phyloP scores from a whole-genome alignment of 75 land plant species.

The Pinus taeda region DNA sequence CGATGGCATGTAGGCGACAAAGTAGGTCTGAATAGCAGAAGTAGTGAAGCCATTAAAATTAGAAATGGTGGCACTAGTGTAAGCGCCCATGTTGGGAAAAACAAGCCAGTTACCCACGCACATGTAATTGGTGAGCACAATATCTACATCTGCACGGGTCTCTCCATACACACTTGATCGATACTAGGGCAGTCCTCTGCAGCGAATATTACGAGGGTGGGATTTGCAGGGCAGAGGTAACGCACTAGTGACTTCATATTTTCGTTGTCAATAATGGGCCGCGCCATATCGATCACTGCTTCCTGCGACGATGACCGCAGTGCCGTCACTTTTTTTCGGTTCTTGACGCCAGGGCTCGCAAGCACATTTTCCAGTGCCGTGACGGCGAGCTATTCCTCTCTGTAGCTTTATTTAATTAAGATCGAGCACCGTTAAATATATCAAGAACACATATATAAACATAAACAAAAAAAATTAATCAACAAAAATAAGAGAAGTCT shows the following conservation, averaged over 20 bases:
- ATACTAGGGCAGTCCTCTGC: slow-evolving; percentile 7
- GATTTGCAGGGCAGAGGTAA: slow-evolving; percentile 15
- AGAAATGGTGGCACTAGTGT: slow-evolving; percentile 46
- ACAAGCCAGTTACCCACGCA: slow-evolving; percentile 46
- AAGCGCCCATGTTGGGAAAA: slow-evolving; percentile 57
- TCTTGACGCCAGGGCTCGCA: not conserved
- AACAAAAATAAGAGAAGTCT: no score
- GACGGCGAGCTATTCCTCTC: not conserved
- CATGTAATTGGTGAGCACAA: slow-evolving; percentile 25
- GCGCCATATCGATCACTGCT: slow-evolving; percentile 2
- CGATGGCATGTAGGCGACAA: no score
- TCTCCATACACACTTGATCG: slow-evolving; percentile 48
- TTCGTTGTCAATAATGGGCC: slow-evolving; percentile 7
- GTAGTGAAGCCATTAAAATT: slow-evolving; percentile 50
- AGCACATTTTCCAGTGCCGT: not conserved
- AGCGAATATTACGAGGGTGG: not conserved
- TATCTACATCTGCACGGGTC: slow-evolving; percentile 56
- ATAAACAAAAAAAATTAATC: no score
- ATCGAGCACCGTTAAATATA: no score
- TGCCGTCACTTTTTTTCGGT: not conserved
- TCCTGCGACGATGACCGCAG: not conserved
- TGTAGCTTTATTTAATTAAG: no score
- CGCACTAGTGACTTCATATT: slow-evolving; percentile 25
- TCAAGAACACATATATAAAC: no score
- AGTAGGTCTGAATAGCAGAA: slow-evolving; percentile 23